phyloP scores from a whole-genome alignment of 1,284 basidiomycete species.

The Rhodotorula sp. region DNA sequence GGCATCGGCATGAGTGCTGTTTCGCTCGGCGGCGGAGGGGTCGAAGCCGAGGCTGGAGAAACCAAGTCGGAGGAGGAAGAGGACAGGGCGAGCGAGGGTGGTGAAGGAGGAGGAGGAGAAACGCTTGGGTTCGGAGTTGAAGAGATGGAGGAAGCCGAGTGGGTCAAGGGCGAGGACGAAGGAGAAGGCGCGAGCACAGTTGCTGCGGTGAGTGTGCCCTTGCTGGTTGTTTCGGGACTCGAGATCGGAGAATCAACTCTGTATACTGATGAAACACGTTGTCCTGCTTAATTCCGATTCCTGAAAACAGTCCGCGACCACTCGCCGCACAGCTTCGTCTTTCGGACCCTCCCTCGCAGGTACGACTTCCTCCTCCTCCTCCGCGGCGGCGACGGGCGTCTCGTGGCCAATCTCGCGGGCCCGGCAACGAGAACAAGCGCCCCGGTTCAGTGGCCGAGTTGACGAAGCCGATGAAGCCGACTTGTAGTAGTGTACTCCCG shows the following conservation, averaged over 20 bases:
- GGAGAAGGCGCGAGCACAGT: neutral
- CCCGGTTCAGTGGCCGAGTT: neutral
- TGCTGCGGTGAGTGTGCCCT: neutral
- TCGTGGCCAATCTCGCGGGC: neutral
- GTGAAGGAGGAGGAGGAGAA: neutral
- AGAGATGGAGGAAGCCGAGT: neutral
- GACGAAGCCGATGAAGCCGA: neutral
- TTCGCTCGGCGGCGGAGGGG: neutral
- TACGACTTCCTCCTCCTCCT: neutral
- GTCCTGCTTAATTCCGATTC: too few species aligned
- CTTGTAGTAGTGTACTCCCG: too few species aligned
- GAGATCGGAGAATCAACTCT: neutral
- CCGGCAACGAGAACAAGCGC: too few species aligned
- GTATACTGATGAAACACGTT: neutral
- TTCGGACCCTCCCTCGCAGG: slow-evolving; percentile 12
- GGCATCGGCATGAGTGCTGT: slow-evolving; percentile 17
- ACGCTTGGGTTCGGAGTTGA: too few species aligned
- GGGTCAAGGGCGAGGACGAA: neutral
- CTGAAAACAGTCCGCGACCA: slow-evolving; percentile 9
- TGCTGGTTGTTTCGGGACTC: neutral
- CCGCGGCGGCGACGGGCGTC: neutral
- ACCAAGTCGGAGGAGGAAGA: neutral
- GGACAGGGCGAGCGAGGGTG: neutral
- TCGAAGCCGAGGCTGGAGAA: neutral
- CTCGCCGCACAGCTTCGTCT: neutral